phyloP scores from a whole-genome alignment of 148 eudicot genomes.

The Spergularia marina region DNA sequence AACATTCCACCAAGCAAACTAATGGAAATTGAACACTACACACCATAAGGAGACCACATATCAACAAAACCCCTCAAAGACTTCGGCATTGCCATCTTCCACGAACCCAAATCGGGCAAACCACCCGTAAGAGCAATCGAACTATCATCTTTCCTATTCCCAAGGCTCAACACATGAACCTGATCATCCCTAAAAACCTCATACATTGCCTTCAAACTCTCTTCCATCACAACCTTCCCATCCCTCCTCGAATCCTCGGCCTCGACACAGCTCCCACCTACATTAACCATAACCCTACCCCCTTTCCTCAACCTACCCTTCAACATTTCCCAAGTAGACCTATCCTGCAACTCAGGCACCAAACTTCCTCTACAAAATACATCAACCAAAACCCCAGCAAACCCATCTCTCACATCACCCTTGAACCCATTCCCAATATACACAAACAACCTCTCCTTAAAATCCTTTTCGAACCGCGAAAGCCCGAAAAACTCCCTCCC shows the following conservation, averaged over 20 bases:
- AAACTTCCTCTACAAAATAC: conserved; percentile 71
- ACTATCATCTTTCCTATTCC: conserved; percentile 67
- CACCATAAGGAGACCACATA: conserved; percentile 54
- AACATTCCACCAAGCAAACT: conserved; percentile 8
- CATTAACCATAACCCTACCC: conserved; percentile 91
- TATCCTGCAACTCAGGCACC: conserved; percentile 70
- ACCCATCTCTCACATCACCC: conserved; percentile 43
- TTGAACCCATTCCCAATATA: conserved; percentile 59
- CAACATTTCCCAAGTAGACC: conserved; percentile 61
- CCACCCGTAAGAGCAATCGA: conserved; percentile 67
- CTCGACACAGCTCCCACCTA: conserved; percentile 91
- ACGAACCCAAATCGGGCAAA: conserved; percentile 43
- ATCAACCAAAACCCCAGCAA: conserved; percentile 71
- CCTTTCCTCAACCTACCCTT: conserved; percentile 60
- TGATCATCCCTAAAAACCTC: conserved; percentile 50
- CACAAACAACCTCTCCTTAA: conserved; percentile 47
- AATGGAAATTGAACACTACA: background rate
- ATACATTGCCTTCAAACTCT: conserved; percentile 63
- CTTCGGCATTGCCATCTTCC: conserved; percentile 61
- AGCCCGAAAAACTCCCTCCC: conserved; percentile 65
- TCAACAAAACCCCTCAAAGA: conserved; percentile 61
- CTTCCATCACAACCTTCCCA: conserved; percentile 69
- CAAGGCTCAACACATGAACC: conserved; percentile 58
- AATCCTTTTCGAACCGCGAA: conserved; percentile 40
- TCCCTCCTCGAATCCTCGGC: conserved; percentile 66